Evolutionary conservation across 179 eudicot species (phyloP), one percentile per base, ranked within the genome.

Genomic region (Silene vulgaris): DNA sequence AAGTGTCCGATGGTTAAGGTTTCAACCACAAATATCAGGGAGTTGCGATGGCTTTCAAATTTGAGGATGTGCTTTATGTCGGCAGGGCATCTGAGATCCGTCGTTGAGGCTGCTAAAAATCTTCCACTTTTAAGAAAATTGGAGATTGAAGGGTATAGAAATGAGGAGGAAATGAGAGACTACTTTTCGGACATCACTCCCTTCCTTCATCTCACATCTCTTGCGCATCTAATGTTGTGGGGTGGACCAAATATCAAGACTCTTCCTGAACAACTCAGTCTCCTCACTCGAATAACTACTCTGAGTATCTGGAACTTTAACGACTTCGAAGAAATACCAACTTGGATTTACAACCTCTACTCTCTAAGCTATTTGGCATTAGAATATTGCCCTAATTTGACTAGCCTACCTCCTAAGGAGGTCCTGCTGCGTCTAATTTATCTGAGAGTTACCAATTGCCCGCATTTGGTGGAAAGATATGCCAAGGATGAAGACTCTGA

Each of bases 201-300:
- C 0, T 29, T 4, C 28, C 30, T 19, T 11, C 37, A 8, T 8
- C 14, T 5, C 37, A 43, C 4, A 21, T 59, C 74, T 21, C 60
- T 48, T 17, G 12, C 13, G 19, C 1, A 8, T 0, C 16, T 76
- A 2, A 0, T 1, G 0, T 61, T 76, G 69, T 3, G 16, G 0
- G 74, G 75, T 40, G 3, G 3, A 19, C 74, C 45, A 43, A 61
- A 21, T 4, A 17, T 70, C 23, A 69, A 61, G 45, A 2, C 29
- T 30, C 73, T 78, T 3, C 80, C 67, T 35, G 29, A 28, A 45
- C 61, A 77, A 30, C 67, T 72, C 16, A 66, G 45, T n/a, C 30
- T 23, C 32, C 59, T 65, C 28, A 69, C 60, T 30, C 13, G 6
- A 2, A 9, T 12, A 14, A 9, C 12, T 0, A 2, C 5, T 23